A percentile compares a stretch with the other conserved stretches of the same genome.
These are phyloP conservation scores for Chrysopogon serrulatus DNA, from an alignment of 176 grass and related monocot genomes.

Conservation along the genomic window DNA sequence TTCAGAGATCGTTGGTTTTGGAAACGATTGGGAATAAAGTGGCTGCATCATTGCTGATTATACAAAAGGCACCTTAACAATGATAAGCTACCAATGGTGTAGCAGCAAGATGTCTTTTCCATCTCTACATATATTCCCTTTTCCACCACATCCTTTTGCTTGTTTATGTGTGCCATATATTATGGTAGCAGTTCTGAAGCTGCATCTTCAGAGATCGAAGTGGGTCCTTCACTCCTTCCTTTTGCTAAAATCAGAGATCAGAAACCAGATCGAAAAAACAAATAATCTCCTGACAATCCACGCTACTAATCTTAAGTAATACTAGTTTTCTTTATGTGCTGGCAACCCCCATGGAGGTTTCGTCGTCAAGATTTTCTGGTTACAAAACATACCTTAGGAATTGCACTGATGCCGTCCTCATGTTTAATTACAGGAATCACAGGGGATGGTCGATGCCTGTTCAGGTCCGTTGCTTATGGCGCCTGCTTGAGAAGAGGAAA, in stretches of 20 bases:
- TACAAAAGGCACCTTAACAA: background rate
- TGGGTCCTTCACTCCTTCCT: background rate
- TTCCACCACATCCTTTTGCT: background rate
- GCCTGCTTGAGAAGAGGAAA: constrained; percentile 63
- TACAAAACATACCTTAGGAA: background rate
- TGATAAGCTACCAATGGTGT: constrained; percentile 15
- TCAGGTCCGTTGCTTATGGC: constrained; percentile 77
- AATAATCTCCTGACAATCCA: background rate
- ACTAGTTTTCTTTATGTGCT: background rate
- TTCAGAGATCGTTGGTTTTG: background rate
- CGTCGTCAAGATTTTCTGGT: background rate
- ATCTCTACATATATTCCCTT: background rate
- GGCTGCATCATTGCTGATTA: background rate
- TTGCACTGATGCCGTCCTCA: background rate
- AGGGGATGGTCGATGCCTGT: constrained; percentile 90
- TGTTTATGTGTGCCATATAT: background rate
- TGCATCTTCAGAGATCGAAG: background rate
- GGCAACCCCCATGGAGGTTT: background rate
- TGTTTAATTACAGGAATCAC: constrained; percentile 69
- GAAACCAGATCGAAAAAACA: background rate
- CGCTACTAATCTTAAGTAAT: background rate
- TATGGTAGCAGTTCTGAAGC: background rate
- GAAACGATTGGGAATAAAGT: background rate
- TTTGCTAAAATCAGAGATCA: background rate
- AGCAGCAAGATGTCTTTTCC: background rate